A percentile compares a stretch with the other conserved stretches of the same genome.
Conservation (phyloP, 306 rosid species). For the Cicer chorassanicum region DNA sequence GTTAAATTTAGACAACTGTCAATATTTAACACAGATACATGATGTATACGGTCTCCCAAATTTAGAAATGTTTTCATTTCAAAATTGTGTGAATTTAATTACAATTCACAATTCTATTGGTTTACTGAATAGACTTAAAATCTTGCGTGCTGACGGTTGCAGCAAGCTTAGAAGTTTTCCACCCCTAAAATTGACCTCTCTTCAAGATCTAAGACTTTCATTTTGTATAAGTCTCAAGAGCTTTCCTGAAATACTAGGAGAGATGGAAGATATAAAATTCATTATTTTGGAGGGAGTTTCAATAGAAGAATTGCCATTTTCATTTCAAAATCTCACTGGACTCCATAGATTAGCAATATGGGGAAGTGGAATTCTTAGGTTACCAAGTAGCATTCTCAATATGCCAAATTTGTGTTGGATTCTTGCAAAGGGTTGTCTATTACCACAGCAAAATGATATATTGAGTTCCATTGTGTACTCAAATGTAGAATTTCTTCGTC, state of each 20-base stretch:
- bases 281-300: neutral
- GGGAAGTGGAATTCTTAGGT: too few species aligned
- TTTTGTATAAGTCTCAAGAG: neutral
- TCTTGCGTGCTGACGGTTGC: neutral
- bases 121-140: neutral
- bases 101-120: neutral
- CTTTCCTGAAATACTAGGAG: slow-evolving; percentile 24
- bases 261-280: neutral
- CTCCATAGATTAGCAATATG: fast-evolving
- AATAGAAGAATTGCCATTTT: slow-evolving; percentile 9
- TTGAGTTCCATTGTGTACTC: neutral
- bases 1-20: neutral
- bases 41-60: neutral
- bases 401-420: neutral
- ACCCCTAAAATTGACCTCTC: neutral
- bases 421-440: neutral
- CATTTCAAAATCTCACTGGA: slow-evolving; percentile 10
- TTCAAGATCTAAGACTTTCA: neutral
- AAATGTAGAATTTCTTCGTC: fast-evolving
- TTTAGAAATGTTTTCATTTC: neutral
- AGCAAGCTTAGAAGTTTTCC: slow-evolving; percentile 5
- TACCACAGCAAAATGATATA: neutral
- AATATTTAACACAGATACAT: neutral
- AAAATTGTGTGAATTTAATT: neutral
- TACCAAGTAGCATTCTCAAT: neutral